Evolutionary conservation across 495 filamentous ascomycete species (phyloP), one percentile per base, ranked within the genome.

Genomic region (Aspergillus taichungensis): DNA sequence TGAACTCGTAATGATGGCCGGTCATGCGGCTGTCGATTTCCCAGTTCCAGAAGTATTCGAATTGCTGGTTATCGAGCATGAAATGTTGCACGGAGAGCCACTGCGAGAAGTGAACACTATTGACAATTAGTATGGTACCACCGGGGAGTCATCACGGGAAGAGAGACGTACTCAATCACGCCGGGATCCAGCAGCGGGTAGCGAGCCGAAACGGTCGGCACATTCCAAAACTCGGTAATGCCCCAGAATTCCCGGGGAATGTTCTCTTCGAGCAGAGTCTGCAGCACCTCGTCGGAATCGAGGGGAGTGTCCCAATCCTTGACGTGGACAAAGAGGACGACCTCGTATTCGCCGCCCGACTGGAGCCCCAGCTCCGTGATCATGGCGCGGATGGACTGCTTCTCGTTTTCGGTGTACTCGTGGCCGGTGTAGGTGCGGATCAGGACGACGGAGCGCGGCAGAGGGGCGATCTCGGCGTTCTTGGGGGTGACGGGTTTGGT

Each of bases 41-140:
- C 73, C 80, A 83, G 50, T 87, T 84, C 83, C 82, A 87, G 40
- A 82, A 65, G 50, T 69, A 83, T 34, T 83, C 81, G 49, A 82
- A 87, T 40, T 86, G 75, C 0, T 80, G 81, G 49, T 82, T 68
- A 18, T 76, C 67, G 49, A 78, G 67, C 46, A 77, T 24, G 18
- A 24, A 24, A 24, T 24, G 18, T 4, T 24, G 18, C 18, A 24
- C 18, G 18, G 18, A 24, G 2, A 24, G 18, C 18, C 18, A 24
- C 18, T 24, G 18, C 18, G 18, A 24, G 18, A 24, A 24, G 18
- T 24, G 18, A 4, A 24, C 18, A 24, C 18, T 24, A 24, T 24
- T 24, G 18, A 24, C 18, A 24, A 24, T 24, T 24, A 24, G 18
- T 24, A 24, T 24, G 2, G 18, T 24, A 24, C 18, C 18, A 24